A percentile compares a stretch with the other conserved stretches of the same genome.
Evolutionary conservation across 2,329 filamentous ascomycete genomes (phyloP).

Genomic region (Sclerotinia nivalis): DNA sequence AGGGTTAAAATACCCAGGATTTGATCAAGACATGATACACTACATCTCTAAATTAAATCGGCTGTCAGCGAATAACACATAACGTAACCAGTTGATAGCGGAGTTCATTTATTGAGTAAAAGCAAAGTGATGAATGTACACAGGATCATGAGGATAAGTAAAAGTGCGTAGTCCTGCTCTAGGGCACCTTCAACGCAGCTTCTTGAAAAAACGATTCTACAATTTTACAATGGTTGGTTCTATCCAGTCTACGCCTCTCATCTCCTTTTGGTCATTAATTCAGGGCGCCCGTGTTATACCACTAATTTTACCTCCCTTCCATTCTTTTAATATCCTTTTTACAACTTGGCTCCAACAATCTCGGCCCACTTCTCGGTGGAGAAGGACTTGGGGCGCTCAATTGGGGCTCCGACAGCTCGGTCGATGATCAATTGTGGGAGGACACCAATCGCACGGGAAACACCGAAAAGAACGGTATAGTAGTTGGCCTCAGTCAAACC

Average conservation of each 20-base stretch:
- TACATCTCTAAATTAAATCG: no score
- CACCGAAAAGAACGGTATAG: slow-evolving; percentile 99
- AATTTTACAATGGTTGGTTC: slow-evolving; percentile 40
- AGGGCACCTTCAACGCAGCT: slow-evolving; percentile 28
- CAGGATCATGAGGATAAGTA: slow-evolving; percentile 6
- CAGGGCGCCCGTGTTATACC: slow-evolving; percentile 1
- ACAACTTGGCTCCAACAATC: slow-evolving; percentile 87
- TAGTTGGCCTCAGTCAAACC: slow-evolving; percentile 98
- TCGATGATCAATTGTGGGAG: slow-evolving; percentile 99
- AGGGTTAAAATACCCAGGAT: not conserved
- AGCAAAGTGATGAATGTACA: not conserved
- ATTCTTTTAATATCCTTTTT: slow-evolving; percentile 45
- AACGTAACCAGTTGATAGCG: not conserved
- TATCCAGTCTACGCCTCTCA: slow-evolving; percentile 35
- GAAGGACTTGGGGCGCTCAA: slow-evolving; percentile 99
- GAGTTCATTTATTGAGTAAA: not conserved
- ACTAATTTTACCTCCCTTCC: slow-evolving; percentile 27
- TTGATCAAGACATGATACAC: no score
- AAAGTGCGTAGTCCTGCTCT: slow-evolving; percentile 14
- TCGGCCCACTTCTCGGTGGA: slow-evolving; percentile 96
- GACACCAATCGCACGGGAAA: slow-evolving; percentile 96
- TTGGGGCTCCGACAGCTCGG: slow-evolving; percentile 93
- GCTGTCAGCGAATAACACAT: not conserved
- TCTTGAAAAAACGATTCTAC: slow-evolving; percentile 29
- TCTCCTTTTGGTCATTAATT: slow-evolving; percentile 18